These are phyloP conservation scores for Rhodomyrtus psidioides DNA, from an alignment of 441 rosid species.

Conservation along the genomic window DNA sequence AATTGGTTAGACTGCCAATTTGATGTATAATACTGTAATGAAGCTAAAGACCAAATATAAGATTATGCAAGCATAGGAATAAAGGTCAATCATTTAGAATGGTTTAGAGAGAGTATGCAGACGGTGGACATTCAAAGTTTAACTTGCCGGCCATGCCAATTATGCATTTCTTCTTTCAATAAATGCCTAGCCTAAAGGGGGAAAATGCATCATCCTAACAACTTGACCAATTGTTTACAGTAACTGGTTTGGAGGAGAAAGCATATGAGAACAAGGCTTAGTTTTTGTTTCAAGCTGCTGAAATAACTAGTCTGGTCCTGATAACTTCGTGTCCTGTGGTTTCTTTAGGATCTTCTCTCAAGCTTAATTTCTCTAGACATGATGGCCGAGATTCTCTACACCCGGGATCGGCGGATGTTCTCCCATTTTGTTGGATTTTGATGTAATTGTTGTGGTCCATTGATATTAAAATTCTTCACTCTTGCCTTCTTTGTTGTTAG, in stretches of 20 bases:
- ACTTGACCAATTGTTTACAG: neutral
- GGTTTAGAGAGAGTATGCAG: neutral
- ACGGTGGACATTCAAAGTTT: neutral
- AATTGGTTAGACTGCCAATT: neutral
- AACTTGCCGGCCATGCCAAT: neutral
- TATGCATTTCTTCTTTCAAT: neutral
- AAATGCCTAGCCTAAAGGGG: neutral
- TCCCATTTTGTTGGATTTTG: neutral
- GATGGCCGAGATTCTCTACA: neutral
- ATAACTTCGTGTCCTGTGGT: neutral
- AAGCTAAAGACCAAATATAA: neutral
- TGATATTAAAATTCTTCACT: constrained; percentile 3
- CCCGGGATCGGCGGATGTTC: neutral
- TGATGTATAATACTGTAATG: neutral
- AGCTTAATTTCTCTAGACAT: neutral
- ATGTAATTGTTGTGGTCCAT: neutral
- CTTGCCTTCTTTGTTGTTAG: constrained; percentile 24
- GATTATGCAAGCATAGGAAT: neutral
- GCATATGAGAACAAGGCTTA: neutral
- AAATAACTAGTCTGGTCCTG: neutral
- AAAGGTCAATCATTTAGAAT: neutral
- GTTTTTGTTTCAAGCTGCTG: neutral
- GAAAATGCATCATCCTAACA: too few relatives aligned
- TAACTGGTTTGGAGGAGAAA: neutral
- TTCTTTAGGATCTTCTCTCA: neutral